phyloP scores from a whole-genome alignment of 352 stramenopile genomes.

The Phytophthora ohioensis region DNA sequence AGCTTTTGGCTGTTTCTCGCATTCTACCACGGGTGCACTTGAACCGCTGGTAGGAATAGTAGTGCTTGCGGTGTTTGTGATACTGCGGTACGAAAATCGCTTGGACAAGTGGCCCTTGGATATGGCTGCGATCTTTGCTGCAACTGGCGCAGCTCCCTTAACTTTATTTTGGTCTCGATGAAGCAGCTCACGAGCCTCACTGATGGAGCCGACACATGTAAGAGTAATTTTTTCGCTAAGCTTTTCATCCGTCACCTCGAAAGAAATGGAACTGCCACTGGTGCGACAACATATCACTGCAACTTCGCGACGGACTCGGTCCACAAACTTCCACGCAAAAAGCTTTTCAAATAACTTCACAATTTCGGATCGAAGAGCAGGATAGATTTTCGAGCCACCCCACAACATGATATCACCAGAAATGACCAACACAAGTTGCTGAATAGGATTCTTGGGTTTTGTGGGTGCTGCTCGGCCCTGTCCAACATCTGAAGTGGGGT shows the following conservation, averaged over 20 bases:
- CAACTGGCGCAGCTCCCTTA: constrained; percentile 8
- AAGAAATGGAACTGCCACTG: constrained; percentile 49
- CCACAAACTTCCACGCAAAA: constrained; percentile 70
- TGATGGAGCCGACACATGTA: constrained; percentile 68
- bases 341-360: constrained; percentile 68
- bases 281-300: constrained; percentile 54
- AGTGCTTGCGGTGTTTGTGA: constrained; percentile 20
- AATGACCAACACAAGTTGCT: constrained; percentile 66
- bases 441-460: constrained; percentile 41
- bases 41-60: neutral
- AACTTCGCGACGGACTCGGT: constrained; percentile 44
- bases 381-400: constrained; percentile 40
- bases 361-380: constrained; percentile 53
- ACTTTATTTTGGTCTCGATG: constrained; percentile 34
- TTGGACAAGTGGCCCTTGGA: constrained; percentile 78
- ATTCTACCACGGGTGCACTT: neutral
- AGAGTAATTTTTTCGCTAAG: constrained; percentile 58
- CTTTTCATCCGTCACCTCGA: constrained; percentile 71
- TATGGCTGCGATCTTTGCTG: constrained; percentile 16
- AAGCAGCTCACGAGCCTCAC: constrained; percentile 38
- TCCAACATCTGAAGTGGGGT: neutral
- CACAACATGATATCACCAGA: constrained; percentile 60
- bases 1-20: neutral
- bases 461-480: constrained; percentile 4
- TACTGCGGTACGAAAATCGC: constrained; percentile 69